phyloP scores from a whole-genome alignment of 1,139 yeast genomes.

The Pichia sp. region DNA sequence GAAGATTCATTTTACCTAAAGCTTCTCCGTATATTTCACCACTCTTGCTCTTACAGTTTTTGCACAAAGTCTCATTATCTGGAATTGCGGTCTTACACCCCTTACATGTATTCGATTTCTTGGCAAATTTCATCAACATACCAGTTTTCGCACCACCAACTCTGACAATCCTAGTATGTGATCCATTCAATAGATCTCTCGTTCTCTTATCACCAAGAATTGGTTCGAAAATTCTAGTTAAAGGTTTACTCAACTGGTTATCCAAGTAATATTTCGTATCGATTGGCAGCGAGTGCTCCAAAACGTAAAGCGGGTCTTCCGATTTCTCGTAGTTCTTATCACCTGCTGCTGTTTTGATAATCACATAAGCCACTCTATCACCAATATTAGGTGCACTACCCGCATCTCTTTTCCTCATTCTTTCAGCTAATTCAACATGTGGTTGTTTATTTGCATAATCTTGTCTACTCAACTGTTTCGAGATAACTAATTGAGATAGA shows the following conservation, averaged over 20 bases:
- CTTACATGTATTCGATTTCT: conserved; percentile 80
- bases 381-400: conserved; percentile 97
- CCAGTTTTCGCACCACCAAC: conserved; percentile 53
- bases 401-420: conserved; percentile 94
- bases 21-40: conserved; percentile 76
- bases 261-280: conserved; percentile 93
- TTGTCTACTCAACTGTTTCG: conserved; percentile 82
- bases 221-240: conserved; percentile 91
- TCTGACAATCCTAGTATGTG: conserved; percentile 74
- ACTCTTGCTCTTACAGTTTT: conserved; percentile 66
- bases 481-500: conserved; percentile 86
- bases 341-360: conserved; percentile 67
- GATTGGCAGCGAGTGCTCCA: conserved; percentile 87
- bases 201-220: conserved; percentile 84
- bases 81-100: conserved; percentile 70
- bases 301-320: conserved; percentile 89
- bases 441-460: conserved; percentile 97
- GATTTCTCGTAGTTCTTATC: conserved; percentile 91
- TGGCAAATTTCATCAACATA: conserved; percentile 79
- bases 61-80: conserved; percentile 60
- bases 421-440: conserved; percentile 90
- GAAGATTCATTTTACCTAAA: conserved; percentile 66
- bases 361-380: conserved; percentile 97
- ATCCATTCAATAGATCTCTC: conserved; percentile 67
- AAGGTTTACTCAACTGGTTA: conserved; percentile 87